Conservation (phyloP, 345 rosid species). For the Nephelium lappaceum region DNA sequence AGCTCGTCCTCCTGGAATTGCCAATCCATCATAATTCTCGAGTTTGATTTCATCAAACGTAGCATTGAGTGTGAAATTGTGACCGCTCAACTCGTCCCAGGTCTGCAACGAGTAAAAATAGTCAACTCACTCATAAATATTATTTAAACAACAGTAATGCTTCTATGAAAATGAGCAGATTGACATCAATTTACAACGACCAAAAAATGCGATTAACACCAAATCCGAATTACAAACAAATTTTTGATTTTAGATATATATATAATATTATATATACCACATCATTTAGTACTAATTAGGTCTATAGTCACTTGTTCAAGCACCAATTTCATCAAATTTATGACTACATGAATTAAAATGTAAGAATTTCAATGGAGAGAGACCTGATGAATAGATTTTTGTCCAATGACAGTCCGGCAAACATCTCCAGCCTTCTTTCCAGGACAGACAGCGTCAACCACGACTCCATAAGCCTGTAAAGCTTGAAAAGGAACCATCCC, state of each 20-base stretch:
- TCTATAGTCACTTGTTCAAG: neutral
- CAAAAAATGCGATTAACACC: no score
- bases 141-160: neutral
- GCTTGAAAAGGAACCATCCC: slow-evolving; percentile 97
- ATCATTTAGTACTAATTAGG: no score
- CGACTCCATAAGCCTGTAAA: slow-evolving; percentile 65
- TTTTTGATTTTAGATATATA: no score
- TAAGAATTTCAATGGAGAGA: neutral
- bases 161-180: neutral
- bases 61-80: slow-evolving; percentile 82
- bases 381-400: slow-evolving; percentile 65
- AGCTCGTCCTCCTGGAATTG: slow-evolving; percentile 91
- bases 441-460: slow-evolving; percentile 77
- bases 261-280: no score
- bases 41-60: slow-evolving; percentile 69
- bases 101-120: slow-evolving; percentile 42
- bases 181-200: no score
- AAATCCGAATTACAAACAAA: neutral
- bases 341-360: neutral
- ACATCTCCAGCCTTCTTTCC: slow-evolving; percentile 83
- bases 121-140: no score
- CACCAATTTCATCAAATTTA: neutral
- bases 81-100: slow-evolving; percentile 71
- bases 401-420: slow-evolving; percentile 76
- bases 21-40: slow-evolving; percentile 67